Evolutionary conservation across 2,329 filamentous ascomycete species (phyloP).

Genomic region (Aspergillus transmontanensis): DNA sequence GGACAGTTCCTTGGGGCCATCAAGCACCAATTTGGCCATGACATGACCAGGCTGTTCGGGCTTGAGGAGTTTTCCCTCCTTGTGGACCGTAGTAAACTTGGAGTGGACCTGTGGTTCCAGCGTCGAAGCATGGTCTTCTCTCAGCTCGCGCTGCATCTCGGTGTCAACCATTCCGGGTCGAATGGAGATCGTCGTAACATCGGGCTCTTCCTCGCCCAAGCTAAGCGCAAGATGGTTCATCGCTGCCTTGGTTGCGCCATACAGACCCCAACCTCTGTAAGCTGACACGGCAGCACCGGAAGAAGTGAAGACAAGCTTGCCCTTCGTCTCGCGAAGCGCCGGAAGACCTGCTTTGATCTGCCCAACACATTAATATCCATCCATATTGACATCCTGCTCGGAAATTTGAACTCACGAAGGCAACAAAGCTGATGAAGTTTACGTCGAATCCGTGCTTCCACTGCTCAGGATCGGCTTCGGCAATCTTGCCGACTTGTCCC

Average conservation of each 20-base stretch:
- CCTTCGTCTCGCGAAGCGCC: slow-evolving; percentile 35
- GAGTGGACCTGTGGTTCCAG: slow-evolving; percentile 62
- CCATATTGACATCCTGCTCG: not conserved
- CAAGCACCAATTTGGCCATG: slow-evolving; percentile 75
- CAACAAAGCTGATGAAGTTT: slow-evolving; percentile 83
- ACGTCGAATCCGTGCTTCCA: slow-evolving; percentile 78
- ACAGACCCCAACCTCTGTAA: slow-evolving; percentile 40
- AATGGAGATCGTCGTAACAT: slow-evolving; percentile 31
- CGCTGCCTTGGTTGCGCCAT: slow-evolving; percentile 40
- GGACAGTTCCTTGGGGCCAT: slow-evolving; percentile 67
- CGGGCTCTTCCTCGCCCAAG: slow-evolving; percentile 33
- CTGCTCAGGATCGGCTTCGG: slow-evolving; percentile 66
- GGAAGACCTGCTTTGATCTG: slow-evolving; percentile 36
- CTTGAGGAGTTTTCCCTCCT: slow-evolving; percentile 70
- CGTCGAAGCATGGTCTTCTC: slow-evolving; percentile 67
- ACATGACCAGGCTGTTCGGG: slow-evolving; percentile 85
- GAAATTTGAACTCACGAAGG: slow-evolving; percentile 62
- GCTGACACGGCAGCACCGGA: slow-evolving; percentile 36
- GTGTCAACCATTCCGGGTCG: slow-evolving; percentile 40
- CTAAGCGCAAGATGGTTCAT: slow-evolving; percentile 36
- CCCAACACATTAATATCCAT: not conserved
- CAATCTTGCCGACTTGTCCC: slow-evolving; percentile 72
- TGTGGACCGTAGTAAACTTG: slow-evolving; percentile 71
- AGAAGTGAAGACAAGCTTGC: slow-evolving; percentile 40
- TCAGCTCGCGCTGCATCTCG: slow-evolving; percentile 59